A percentile compares a stretch with the other conserved stretches of the same genome.
phyloP scores from a whole-genome alignment of 345 rosid species.

The Brassica rapa region DNA sequence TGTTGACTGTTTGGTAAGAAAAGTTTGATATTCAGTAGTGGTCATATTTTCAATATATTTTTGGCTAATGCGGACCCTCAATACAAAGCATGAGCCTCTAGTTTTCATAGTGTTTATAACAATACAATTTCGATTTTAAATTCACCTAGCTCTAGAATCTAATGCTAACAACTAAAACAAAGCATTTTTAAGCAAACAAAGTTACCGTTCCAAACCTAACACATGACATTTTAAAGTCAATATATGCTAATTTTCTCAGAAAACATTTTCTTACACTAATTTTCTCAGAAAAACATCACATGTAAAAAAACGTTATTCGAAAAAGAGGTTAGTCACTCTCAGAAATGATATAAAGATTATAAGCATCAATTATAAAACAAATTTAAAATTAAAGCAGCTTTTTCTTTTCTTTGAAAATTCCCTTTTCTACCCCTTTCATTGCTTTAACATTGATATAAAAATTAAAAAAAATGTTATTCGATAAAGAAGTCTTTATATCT shows the following conservation, averaged over 20 bases:
- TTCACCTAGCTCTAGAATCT: not conserved
- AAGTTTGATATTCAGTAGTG: not conserved
- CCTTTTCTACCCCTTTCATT: slow-evolving; percentile 23
- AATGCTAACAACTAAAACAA: not conserved
- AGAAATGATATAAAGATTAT: not conserved
- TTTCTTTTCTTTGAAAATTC: slow-evolving; percentile 23
- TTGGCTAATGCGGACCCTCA: not conserved
- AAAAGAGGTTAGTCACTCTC: slow-evolving; percentile 8
- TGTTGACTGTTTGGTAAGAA: slow-evolving; percentile 8
- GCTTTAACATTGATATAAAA: slow-evolving; percentile 21
- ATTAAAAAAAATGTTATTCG: not conserved
- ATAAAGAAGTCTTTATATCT: slow-evolving; percentile 16
- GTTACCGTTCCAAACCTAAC: slow-evolving; percentile 1
- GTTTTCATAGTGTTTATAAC: not conserved
- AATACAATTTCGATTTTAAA: not conserved
- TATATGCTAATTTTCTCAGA: not conserved
- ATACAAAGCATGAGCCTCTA: not conserved
- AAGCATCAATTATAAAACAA: slow-evolving; percentile 17
- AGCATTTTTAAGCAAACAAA: not conserved
- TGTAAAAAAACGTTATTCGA: slow-evolving; percentile 16
- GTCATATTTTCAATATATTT: not conserved
- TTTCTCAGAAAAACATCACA: not conserved
- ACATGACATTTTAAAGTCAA: not conserved
- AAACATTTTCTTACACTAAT: not conserved
- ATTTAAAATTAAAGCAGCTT: slow-evolving; percentile 27